phyloP scores from a whole-genome alignment of 176 grass and related monocot genomes.

The Hordeum vulgare region MorexV3_pseudomolecules_assembly NC_058524.1:516440048-516440547 shows the following conservation, averaged over 20 bases:
- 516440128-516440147: slow-evolving; percentile 42
- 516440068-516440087: neutral
- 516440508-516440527: neutral
- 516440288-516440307: neutral
- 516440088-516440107: neutral
- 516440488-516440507: neutral
- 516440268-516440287: neutral
- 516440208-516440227: slow-evolving; percentile 57
- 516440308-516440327: neutral
- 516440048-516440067: neutral
- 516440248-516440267: neutral
- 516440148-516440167: slow-evolving; percentile 43
- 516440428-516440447: neutral
- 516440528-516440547: neutral
- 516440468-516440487: neutral
- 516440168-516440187: slow-evolving; percentile 51
- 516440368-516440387: slow-evolving; percentile 72
- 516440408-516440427: slow-evolving; percentile 72
- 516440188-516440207: slow-evolving; percentile 48
- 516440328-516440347: slow-evolving; percentile 30
- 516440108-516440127: neutral
- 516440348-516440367: slow-evolving; percentile 77
- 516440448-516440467: neutral
- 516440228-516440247: slow-evolving; percentile 64
- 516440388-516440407: slow-evolving; percentile 39